phyloP scores from a whole-genome alignment of 208 protist species.

The Acanthamoeba lenticulata region DNA sequence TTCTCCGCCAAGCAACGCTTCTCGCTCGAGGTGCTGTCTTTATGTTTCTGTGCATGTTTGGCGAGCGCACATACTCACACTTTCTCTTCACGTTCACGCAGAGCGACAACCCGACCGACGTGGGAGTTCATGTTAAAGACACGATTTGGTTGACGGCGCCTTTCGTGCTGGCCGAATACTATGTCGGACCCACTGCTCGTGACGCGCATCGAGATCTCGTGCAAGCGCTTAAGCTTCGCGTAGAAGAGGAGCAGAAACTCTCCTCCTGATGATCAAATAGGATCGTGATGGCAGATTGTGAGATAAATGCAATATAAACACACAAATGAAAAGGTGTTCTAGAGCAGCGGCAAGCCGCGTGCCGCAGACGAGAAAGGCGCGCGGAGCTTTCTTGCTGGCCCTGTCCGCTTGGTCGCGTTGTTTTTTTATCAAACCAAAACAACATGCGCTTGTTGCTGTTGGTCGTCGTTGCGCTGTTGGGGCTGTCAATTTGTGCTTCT shows the following conservation, averaged over 20 bases:
- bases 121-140: background rate
- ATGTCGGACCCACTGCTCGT: background rate
- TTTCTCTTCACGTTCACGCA: background rate
- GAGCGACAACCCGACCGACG: background rate
- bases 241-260: background rate
- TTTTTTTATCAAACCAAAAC: too few species aligned
- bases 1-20: slow-evolving; percentile 16
- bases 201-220: background rate
- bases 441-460: background rate
- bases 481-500: background rate
- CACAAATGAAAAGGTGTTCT: too few species aligned
- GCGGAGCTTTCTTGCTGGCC: too few species aligned
- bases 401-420: too few species aligned
- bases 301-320: too few species aligned
- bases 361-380: too few species aligned
- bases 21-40: background rate
- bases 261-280: too few species aligned
- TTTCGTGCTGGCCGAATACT: background rate
- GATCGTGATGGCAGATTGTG: too few species aligned
- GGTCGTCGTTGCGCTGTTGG: background rate
- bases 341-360: too few species aligned
- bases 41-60: background rate
- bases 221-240: background rate
- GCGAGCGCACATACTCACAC: background rate
- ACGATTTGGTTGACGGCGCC: background rate